Base-by-base conservation (phyloP, 225 moss, liverwort and hornwort genomes). In the Sphagnum contortum region DNA sequence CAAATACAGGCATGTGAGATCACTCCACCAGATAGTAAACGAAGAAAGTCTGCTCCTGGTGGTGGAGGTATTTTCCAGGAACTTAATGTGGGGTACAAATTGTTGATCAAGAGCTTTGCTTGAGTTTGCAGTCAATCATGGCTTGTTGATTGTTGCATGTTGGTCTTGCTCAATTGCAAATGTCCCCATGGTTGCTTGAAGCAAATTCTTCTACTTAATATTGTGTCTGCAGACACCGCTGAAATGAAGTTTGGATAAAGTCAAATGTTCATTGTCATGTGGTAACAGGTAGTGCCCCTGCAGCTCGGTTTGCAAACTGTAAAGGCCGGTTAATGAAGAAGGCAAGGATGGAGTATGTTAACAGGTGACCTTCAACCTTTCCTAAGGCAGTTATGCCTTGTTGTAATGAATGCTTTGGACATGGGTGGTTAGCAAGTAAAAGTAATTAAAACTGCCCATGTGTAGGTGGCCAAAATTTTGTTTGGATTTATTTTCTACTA, bases 291-390 rank as follows among this genome's bases (percentile, higher is more conserved):
- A 71, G 66, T 61, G 74, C 76, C 76, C 59, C 80, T 63, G 29
- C 72, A n/a, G 50, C 77, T 29, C 82, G 82, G 66, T 60, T 73
- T 68, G 76, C 66, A 13, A 88, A 81, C 77, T 44, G 64, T 56
- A 83, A 68, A 70, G 95, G 95, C 49, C 84, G 95, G 56, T 63
- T 96, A 65, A 96, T 96, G 95, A 92, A 88, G 69, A 96, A 96
- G 67, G 81, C 95, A 2, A 78, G 87, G 71, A 69, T 85, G 78
- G 95, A 96, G 49, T 90, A 80, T 57, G 80, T 76, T 47, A 92
- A 83, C 71, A 90, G 89, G 95, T 95, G 82, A 50, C 58, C 6
- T 2, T 12, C 12, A 11, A 68, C 8, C 47, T 47, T 60, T 11
- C 14, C 0, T n/a, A 4, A 9, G 55, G 52, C n/a, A 10, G 48